These are phyloP conservation scores for Graphilbum fragrans DNA, from an alignment of 2,329 filamentous ascomycete genomes.

Conservation along the genomic window DNA sequence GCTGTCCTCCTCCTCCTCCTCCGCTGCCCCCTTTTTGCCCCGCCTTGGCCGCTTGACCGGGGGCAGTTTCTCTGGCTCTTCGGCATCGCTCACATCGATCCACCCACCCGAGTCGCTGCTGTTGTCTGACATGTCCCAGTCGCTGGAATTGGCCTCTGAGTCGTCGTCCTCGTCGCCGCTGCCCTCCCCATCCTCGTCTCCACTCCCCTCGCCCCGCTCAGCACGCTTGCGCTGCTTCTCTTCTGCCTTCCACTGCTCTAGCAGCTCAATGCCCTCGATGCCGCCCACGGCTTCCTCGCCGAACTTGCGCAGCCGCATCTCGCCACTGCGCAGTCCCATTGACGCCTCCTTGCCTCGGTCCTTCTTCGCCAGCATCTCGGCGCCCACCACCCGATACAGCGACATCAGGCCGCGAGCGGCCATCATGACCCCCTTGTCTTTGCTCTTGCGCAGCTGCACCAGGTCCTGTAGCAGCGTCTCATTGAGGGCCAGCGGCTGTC, in stretches of 20 bases:
- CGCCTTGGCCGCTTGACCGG: constrained; percentile 49
- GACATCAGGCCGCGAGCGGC: constrained; percentile 85
- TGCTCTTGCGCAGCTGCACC: constrained; percentile 91
- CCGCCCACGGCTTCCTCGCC: constrained; percentile 70
- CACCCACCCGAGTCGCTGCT: constrained; percentile 71
- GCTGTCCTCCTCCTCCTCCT: constrained; percentile 18
- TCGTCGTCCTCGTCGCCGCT: constrained; percentile 51
- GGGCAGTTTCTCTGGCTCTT: constrained; percentile 66
- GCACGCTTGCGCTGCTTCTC: constrained; percentile 63
- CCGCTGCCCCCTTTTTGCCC: constrained; percentile 18
- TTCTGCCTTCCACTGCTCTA: constrained; percentile 90
- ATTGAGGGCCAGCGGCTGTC: constrained; percentile 92
- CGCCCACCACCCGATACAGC: constrained; percentile 81
- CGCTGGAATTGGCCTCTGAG: constrained; percentile 35
- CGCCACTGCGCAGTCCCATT: constrained; percentile 63
- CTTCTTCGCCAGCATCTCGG: constrained; percentile 77
- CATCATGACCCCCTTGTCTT: constrained; percentile 99
- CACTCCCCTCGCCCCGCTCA: constrained; percentile 48
- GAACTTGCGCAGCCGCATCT: constrained; percentile 65
- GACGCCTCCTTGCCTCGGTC: constrained; percentile 87
- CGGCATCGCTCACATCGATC: constrained; percentile 82
- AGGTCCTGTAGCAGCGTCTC: constrained; percentile 93
- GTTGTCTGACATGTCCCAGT: constrained; percentile 51
- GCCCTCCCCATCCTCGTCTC: constrained; percentile 47
- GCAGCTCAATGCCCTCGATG: constrained; percentile 83